Conservation (phyloP, 2,329 filamentous ascomycete species). For the Cercospora sp. region DNA sequence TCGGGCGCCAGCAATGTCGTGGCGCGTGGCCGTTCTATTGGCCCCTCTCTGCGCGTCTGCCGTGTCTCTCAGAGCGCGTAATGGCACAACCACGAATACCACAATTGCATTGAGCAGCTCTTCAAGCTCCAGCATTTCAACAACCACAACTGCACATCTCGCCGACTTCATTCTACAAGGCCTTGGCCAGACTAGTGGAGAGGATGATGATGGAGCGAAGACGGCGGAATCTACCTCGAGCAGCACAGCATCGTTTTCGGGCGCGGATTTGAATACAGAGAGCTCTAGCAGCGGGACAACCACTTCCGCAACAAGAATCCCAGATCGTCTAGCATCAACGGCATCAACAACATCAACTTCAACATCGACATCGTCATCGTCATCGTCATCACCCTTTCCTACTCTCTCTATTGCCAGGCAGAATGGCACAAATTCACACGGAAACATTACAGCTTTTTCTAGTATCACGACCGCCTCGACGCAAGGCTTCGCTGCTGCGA, state of each 20-base stretch:
- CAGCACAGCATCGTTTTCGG: background rate
- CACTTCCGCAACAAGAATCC: background rate
- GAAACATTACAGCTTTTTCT: background rate
- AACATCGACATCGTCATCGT: background rate
- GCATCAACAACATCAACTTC: background rate
- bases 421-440: background rate
- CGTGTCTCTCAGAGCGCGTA: background rate
- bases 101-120: background rate
- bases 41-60: background rate
- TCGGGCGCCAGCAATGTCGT: background rate
- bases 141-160: background rate
- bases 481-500: conserved; percentile 6
- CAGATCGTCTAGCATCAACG: background rate
- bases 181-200: background rate
- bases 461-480: background rate
- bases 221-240: background rate
- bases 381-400: background rate
- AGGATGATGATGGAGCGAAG: background rate
- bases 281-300: background rate
- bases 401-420: background rate
- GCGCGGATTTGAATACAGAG: background rate
- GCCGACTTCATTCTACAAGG: background rate
- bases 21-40: background rate
- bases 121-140: background rate
- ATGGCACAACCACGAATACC: background rate